Percentiles rank a stretch among this genome's conserved stretches.
Conservation (phyloP, 2,329 filamentous ascomycete genomes). For the Aulographum hederae region DNA sequence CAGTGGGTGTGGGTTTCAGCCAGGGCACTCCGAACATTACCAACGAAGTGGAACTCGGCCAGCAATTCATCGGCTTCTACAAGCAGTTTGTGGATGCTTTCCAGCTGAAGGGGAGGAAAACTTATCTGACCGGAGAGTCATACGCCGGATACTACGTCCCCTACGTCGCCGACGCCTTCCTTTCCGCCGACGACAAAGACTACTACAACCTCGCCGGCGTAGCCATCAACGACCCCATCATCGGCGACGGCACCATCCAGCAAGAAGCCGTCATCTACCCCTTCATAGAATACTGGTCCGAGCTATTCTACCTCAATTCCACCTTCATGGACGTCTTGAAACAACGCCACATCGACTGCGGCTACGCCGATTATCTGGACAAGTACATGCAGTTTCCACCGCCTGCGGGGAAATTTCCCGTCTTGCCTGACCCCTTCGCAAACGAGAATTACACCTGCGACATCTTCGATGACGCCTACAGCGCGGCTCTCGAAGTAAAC, state of each 20-base stretch:
- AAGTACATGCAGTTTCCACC: constrained; percentile 27
- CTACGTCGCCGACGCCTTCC: constrained; percentile 36
- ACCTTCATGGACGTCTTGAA: constrained; percentile 15
- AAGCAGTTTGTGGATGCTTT: constrained; percentile 38
- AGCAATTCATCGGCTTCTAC: constrained; percentile 31
- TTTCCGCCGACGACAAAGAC: constrained; percentile 31
- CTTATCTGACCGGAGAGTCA: constrained; percentile 36
- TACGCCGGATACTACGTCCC: constrained; percentile 38
- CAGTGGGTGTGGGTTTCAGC: constrained; percentile 26
- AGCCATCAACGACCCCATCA: constrained; percentile 29
- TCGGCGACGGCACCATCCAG: constrained; percentile 22
- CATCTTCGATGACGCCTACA: constrained; percentile 20
- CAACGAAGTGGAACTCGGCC: constrained; percentile 26
- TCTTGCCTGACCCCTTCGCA: constrained; percentile 10
- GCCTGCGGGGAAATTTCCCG: constrained; percentile 14
- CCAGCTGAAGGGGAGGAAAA: constrained; percentile 31
- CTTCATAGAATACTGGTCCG: constrained; percentile 21
- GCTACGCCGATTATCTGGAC: constrained; percentile 19
- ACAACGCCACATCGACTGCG: constrained; percentile 11
- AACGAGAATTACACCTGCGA: constrained; percentile 16
- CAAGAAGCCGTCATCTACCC: constrained; percentile 17
- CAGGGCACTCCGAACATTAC: constrained; percentile 26
- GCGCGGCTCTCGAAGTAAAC: constrained; percentile 23
- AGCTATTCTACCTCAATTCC: constrained; percentile 23
- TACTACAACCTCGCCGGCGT: constrained; percentile 34